A percentile compares a stretch with the other conserved stretches of the same genome.
Conservation (phyloP, 805 yeast genomes). For the Vanderwaltozyma tropicalis region DNA sequence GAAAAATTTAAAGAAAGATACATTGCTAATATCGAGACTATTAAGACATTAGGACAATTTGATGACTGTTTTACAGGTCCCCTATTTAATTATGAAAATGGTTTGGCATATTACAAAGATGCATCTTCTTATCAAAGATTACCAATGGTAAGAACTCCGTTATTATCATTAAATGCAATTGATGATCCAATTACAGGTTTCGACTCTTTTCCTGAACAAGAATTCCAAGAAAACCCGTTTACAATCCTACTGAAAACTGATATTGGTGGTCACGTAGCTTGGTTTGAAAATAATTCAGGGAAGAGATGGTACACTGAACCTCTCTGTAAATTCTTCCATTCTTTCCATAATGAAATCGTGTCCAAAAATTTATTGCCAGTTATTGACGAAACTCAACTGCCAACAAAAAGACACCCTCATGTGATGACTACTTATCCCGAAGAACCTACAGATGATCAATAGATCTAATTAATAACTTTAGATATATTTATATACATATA, state of each 20-base stretch:
- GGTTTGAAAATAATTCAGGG: conserved; percentile 46
- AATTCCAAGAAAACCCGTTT: conserved; percentile 48
- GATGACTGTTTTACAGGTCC: conserved; percentile 58
- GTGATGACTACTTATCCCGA: conserved; percentile 1
- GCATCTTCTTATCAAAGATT: conserved; percentile 50
- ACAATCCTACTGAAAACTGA: conserved; percentile 47
- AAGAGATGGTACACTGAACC: conserved; percentile 58
- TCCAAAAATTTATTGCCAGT: conserved; percentile 12
- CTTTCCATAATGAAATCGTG: conserved; percentile 27
- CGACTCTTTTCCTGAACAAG: conserved; percentile 40
- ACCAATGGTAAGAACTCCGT: conserved; percentile 47
- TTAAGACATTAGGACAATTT: conserved; percentile 40
- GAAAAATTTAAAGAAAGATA: conserved; percentile 10
- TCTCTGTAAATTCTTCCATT: conserved; percentile 33
- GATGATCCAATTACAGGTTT: conserved; percentile 71
- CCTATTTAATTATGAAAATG: conserved; percentile 53
- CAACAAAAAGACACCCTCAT: not conserved
- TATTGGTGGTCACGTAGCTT: conserved; percentile 79
- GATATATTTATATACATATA: too few species aligned
- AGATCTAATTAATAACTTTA: too few species aligned
- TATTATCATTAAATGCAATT: conserved; percentile 47
- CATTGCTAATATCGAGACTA: conserved; percentile 16
- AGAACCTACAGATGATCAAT: not conserved
- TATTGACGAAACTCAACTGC: not conserved
- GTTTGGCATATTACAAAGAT: conserved; percentile 52